phyloP scores from a whole-genome alignment of 2,329 filamentous ascomycete species.

The Xylariales sp. region DNA sequence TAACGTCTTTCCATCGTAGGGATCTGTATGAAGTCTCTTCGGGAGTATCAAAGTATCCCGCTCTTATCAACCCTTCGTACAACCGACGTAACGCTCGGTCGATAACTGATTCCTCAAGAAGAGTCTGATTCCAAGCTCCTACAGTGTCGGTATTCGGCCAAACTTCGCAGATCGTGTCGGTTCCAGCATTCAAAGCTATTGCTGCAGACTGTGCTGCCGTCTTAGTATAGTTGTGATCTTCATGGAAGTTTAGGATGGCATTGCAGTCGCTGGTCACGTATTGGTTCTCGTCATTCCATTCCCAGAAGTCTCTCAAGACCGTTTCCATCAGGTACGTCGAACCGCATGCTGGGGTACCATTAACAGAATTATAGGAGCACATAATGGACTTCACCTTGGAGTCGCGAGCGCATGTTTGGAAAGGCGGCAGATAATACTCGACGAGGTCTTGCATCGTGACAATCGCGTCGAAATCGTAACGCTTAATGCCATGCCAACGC shows the following conservation, averaged over 20 bases:
- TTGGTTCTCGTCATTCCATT: slow-evolving; percentile 69
- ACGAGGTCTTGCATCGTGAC: slow-evolving; percentile 71
- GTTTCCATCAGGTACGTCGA: slow-evolving; percentile 71
- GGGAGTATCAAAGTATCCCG: slow-evolving; percentile 50
- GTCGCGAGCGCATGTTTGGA: slow-evolving; percentile 71
- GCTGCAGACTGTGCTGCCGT: slow-evolving; percentile 52
- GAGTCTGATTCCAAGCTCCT: slow-evolving; percentile 47
- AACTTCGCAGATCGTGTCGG: slow-evolving; percentile 51
- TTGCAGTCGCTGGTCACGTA: slow-evolving; percentile 75
- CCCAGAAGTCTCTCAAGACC: slow-evolving; percentile 73
- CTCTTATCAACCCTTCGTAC: slow-evolving; percentile 51
- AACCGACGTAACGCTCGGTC: slow-evolving; percentile 48
- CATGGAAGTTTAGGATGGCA: slow-evolving; percentile 68
- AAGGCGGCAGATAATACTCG: slow-evolving; percentile 75
- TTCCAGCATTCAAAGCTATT: slow-evolving; percentile 52
- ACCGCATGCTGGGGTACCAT: slow-evolving; percentile 73
- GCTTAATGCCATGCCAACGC: slow-evolving; percentile 54
- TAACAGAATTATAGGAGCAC: slow-evolving; percentile 73
- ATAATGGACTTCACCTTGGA: slow-evolving; percentile 68
- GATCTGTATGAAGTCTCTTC: slow-evolving; percentile 43
- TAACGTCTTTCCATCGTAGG: slow-evolving; percentile 45
- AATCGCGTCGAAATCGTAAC: slow-evolving; percentile 66
- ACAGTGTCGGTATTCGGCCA: slow-evolving; percentile 44
- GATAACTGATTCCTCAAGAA: slow-evolving; percentile 46
- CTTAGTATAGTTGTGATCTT: slow-evolving; percentile 54